Percentiles rank a stretch among this genome's conserved stretches.
phyloP scores from a whole-genome alignment of 495 filamentous ascomycete genomes.

The Neurospora sp. region DNA sequence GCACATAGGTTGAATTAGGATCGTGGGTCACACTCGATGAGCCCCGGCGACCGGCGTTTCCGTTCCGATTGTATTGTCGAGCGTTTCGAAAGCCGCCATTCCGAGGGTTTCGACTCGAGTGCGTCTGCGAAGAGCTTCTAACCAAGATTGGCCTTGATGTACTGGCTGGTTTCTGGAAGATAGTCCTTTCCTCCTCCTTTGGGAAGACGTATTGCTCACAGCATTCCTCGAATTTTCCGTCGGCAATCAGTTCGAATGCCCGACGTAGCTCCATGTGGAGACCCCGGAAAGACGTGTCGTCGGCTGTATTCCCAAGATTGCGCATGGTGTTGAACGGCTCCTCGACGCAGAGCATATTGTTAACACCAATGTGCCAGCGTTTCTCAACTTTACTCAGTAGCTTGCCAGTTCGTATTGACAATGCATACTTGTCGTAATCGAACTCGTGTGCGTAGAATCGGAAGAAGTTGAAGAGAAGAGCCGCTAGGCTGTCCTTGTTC shows the following conservation, averaged over 20 bases:
- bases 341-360: constrained; percentile 86
- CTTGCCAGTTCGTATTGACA: constrained; percentile 80
- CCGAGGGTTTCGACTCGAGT: constrained; percentile 39
- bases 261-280: constrained; percentile 82
- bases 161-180: constrained; percentile 60
- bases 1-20: constrained; percentile 14
- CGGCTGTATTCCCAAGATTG: constrained; percentile 95
- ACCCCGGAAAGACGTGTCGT: constrained; percentile 84
- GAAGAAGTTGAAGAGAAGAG: constrained; percentile 88
- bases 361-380: constrained; percentile 64
- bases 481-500: constrained; percentile 75
- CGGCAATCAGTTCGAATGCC: constrained; percentile 70
- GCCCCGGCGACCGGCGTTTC: constrained; percentile 30
- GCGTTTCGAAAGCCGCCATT: constrained; percentile 50
- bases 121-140: constrained; percentile 43
- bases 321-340: constrained; percentile 90
- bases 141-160: constrained; percentile 37
- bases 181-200: constrained; percentile 60
- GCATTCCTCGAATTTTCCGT: constrained; percentile 65
- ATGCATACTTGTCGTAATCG: constrained; percentile 71
- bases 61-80: constrained; percentile 42
- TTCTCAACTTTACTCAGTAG: constrained; percentile 80
- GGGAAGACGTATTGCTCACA: constrained; percentile 82
- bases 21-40: constrained; percentile 32
- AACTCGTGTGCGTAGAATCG: constrained; percentile 88